Percentiles rank a stretch among this genome's conserved stretches.
Conservation (phyloP, 179 eudicot species). For the Silene vulgaris region DNA sequence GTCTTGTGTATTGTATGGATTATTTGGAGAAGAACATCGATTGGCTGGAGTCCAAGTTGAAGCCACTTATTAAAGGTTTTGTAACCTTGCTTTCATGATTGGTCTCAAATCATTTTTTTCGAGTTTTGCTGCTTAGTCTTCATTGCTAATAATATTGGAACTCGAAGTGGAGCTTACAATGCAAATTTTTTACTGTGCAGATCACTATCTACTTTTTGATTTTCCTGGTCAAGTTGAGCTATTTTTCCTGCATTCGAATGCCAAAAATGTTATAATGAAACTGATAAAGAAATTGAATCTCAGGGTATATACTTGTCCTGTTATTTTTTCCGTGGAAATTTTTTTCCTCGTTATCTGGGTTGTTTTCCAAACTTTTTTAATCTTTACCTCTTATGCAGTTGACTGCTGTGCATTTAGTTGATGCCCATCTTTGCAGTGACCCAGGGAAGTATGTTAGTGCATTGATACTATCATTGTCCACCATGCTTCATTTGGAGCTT, state of each 20-base stretch:
- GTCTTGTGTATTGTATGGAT: conserved; percentile 97
- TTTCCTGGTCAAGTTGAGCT: conserved; percentile 98
- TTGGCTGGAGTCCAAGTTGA: conserved; percentile 81
- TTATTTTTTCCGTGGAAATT: conserved; percentile 1
- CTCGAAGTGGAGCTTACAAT: conserved; percentile 1
- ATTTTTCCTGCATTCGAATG: conserved; percentile 84
- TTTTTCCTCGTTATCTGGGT: conserved; percentile 1
- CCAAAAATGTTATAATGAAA: conserved; percentile 63
- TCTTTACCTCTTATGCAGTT: conserved; percentile 49
- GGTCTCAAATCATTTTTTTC: neutral
- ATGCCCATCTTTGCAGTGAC: conserved; percentile 95
- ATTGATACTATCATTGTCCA: conserved; percentile 78
- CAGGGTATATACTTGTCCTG: conserved; percentile 45
- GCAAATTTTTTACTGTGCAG: conserved; percentile 44
- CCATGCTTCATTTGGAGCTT: conserved; percentile 95
- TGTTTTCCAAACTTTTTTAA: conserved; percentile 5
- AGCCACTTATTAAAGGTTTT: conserved; percentile 87
- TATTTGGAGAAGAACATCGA: conserved; percentile 93
- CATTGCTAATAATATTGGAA: neutral
- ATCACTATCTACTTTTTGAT: conserved; percentile 93
- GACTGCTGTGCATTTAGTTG: conserved; percentile 85
- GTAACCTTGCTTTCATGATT: neutral
- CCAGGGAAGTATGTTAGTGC: conserved; percentile 94
- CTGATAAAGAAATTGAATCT: conserved; percentile 76
- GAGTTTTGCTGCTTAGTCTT: conserved; percentile 1